Conservation (phyloP, 2,329 filamentous ascomycete genomes). For the Pseudovirgaria hyperparasitica region DNA sequence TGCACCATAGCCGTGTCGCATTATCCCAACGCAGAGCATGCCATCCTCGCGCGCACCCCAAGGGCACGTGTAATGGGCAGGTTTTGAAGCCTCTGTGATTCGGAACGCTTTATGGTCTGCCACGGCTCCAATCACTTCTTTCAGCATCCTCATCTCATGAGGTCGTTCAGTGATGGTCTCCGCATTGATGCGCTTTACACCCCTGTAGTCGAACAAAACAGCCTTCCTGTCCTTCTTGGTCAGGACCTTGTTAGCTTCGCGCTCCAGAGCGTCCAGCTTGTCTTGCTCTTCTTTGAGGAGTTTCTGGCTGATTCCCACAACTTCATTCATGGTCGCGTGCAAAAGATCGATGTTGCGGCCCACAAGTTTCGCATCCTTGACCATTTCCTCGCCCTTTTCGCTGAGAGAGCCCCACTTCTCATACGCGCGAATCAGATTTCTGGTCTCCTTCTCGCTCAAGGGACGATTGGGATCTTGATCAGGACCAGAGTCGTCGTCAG, state of each 20-base stretch:
- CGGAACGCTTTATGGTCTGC: conserved; percentile 70
- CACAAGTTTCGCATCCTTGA: conserved; percentile 71
- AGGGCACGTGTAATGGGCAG: conserved; percentile 76
- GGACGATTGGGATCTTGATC: conserved; percentile 73
- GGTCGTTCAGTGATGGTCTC: conserved; percentile 90
- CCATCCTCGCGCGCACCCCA: conserved; percentile 93
- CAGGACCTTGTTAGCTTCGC: conserved; percentile 59
- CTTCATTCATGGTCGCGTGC: conserved; percentile 60
- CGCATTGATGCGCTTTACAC: conserved; percentile 89
- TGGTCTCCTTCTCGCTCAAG: conserved; percentile 81
- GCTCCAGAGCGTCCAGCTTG: conserved; percentile 51
- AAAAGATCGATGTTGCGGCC: conserved; percentile 76
- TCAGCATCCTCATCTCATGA: conserved; percentile 73
- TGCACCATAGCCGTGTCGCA: conserved; percentile 86
- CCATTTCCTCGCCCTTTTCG: conserved; percentile 74
- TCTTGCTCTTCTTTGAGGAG: conserved; percentile 63
- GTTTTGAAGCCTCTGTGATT: conserved; percentile 81
- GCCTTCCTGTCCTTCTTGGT: conserved; percentile 98
- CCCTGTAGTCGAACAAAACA: conserved; percentile 85
- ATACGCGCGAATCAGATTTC: conserved; percentile 81
- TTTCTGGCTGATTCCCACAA: conserved; percentile 57
- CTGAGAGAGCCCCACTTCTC: conserved; percentile 85
- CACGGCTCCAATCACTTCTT: conserved; percentile 51
- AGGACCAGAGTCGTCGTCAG: conserved; percentile 35
- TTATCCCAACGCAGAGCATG: conserved; percentile 91